These are phyloP conservation scores for Barnettozyma wickerhamii DNA, from an alignment of 805 yeast species.

Conservation along the genomic window DNA sequence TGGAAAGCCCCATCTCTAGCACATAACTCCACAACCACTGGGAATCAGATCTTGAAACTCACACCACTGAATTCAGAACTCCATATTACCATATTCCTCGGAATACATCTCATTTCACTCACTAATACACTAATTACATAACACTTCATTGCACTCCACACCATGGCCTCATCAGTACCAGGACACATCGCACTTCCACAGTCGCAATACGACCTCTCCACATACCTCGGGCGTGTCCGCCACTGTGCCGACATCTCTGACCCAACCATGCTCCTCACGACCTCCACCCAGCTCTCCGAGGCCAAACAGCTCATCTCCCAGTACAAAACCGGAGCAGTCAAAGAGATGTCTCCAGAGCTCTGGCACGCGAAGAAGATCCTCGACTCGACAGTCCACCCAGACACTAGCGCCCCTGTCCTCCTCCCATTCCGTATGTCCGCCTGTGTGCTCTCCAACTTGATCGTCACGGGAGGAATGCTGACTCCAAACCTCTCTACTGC, in stretches of 20 bases:
- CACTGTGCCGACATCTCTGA: conserved; percentile 93
- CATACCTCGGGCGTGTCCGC: conserved; percentile 91
- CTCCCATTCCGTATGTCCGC: conserved; percentile 97
- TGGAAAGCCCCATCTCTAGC: too few species aligned
- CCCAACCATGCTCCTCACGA: conserved; percentile 82
- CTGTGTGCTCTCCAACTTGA: conserved; percentile 87
- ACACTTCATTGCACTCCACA: too few species aligned
- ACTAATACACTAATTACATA: background rate
- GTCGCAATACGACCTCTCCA: conserved; percentile 71
- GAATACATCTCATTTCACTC: too few species aligned
- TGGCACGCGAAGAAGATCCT: conserved; percentile 87
- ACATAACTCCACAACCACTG: background rate
- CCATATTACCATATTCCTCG: conserved; percentile 5
- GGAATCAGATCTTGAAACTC: background rate
- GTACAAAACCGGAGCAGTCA: conserved; percentile 64
- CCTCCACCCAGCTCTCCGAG: conserved; percentile 52
- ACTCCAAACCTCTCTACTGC: conserved; percentile 87
- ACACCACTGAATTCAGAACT: too few species aligned
- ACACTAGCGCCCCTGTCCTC: conserved; percentile 88
- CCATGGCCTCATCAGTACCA: conserved; percentile 84
- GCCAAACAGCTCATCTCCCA: conserved; percentile 67
- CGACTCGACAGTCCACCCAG: conserved; percentile 95
- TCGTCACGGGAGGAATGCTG: conserved; percentile 96
- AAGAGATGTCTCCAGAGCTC: conserved; percentile 68
- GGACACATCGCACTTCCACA: conserved; percentile 79